Evolutionary conservation across 2,329 filamentous ascomycete species (phyloP), one percentile per base, ranked within the genome.

Genomic region (Aureobasidium sp.): DNA sequence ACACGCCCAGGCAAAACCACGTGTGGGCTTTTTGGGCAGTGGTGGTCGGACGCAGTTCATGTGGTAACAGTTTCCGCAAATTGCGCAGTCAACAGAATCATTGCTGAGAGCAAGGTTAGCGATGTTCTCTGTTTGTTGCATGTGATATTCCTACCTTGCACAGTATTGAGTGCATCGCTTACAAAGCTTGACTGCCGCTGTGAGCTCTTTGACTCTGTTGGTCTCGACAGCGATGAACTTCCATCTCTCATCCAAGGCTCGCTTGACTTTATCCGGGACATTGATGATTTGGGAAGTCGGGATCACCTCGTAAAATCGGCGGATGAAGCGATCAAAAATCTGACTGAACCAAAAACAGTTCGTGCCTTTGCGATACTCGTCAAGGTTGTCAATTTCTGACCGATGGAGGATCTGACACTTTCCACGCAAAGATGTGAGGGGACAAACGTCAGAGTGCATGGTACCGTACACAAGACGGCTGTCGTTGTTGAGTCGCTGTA

Each of bases 301-400:
- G 65, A 99, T 93, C 61, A 97, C 89, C 70, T 99, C 94, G 81
- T 97, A 97, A 76, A 93, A 92, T 66, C 96, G 92, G 73, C 96
- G 91, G 66, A 99, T 97, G 78, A 97, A 99, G 63, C 94, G 89
- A 77, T 99, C 94, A 75, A 96, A 97, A 69, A 97, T 85, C 73
- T 97, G 96, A 71, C 96, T 93, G 74, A 90, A 99, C 89, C 92
- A 99, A 74, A 99, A 99, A 68, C 83, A 87, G 76, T 99, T 90
- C 69, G 88, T 88, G 29, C 81, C 84, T 74, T 89, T 93, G 72
- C 92, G 89, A 73, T 92, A 96, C 58, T 87, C 84, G 62, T 96
- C 90, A 67, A 97, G 78, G 71, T 89, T 87, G 39, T 84, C 77
- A 64, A 97, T 93, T 73, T 97, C 91, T 66, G 87, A 89, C 68